Base-by-base conservation (phyloP, 2,329 filamentous ascomycete genomes). In the Ceratocystis ficicola region DNA sequence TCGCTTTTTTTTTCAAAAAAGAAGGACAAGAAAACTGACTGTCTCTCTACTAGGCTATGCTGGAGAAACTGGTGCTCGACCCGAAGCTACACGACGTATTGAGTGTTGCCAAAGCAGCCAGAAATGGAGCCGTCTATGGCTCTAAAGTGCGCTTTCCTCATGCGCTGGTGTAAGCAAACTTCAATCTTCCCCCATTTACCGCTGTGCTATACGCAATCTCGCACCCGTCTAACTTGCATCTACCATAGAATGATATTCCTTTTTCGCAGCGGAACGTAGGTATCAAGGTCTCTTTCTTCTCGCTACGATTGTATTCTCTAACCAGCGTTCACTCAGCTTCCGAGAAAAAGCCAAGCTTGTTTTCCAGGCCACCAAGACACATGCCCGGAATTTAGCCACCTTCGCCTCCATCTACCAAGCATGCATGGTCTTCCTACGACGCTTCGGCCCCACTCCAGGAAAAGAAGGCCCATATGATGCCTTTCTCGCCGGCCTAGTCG, bases 61-160 rank as follows among this genome's bases (percentile, higher is more conserved):
- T 92, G 71, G 90, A 95, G 78, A 82, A 83, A 70, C 81, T 96
- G 66, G 80, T 92, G 70, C 83, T 94, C 69, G 86, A 97, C 74
- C 91, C 92, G 5, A 82, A 85, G 70, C 89, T 96, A 77, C 90
- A 94, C 72, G 90, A 94, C 72, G 75, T 91, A 66, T 83, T 99
- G 69, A 85, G 89, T 66, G 81, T 99, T 70, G 75, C 96, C 75
- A 99, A 99, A 82, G 90, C 86, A 72, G 88, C 94, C 70, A 90
- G 94, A 77, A 99, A 97, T 85, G 94, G 94, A 75, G 86, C 92
- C 70, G 90, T 99, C 69, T 99, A 99, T 77, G 94, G 94, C 68
- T 86, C 89, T 72, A 97, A 97, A 83, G 90, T 99, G 76, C 92
- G 94, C 69, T 97, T 99, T 78, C 94, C 94, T 70, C 94, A 99